A percentile compares a stretch with the other conserved stretches of the same genome.
phyloP scores from a whole-genome alignment of 106 monocot genomes.

The Triglochin maritima region DNA sequence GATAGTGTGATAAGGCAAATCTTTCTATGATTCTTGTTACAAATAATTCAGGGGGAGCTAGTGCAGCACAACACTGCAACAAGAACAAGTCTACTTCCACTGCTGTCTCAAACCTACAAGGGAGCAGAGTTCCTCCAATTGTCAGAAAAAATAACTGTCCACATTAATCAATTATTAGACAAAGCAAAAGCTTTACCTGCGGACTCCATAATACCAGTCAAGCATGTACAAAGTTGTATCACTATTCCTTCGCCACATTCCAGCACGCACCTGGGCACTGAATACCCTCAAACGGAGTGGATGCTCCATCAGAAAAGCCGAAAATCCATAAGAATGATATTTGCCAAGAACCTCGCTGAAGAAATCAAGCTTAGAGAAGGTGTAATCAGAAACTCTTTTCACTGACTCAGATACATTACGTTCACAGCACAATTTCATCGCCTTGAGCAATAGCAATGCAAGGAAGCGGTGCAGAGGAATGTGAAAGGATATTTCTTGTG shows the following conservation, averaged over 20 bases:
- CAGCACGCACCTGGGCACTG: constrained; percentile 89
- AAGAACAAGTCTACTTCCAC: constrained; percentile 85
- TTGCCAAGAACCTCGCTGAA: constrained; percentile 46
- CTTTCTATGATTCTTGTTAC: constrained; percentile 72
- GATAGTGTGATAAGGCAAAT: constrained; percentile 75
- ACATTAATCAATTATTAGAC: neutral
- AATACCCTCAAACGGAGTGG: constrained; percentile 79
- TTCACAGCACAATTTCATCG: constrained; percentile 46
- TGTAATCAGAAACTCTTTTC: neutral
- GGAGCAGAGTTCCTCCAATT: neutral
- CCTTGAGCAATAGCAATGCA: constrained; percentile 45
- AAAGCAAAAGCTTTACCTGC: constrained; percentile 30
- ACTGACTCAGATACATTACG: constrained; percentile 12
- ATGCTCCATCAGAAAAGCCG: constrained; percentile 80
- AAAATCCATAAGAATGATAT: constrained; percentile 60
- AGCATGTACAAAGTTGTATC: constrained; percentile 52
- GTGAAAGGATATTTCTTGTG: constrained; percentile 86
- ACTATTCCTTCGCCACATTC: constrained; percentile 97
- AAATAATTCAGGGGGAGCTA: constrained; percentile 88
- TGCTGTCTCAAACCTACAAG: constrained; percentile 61
- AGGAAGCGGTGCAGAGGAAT: constrained; percentile 91
- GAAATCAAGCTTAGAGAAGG: constrained; percentile 25
- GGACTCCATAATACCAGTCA: constrained; percentile 57
- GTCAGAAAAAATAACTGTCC: neutral
- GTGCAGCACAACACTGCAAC: constrained; percentile 92